A percentile compares a stretch with the other conserved stretches of the same genome.
Evolutionary conservation across 768 basidiomycete species (phyloP).

Genomic region (Boletus barrowsii): DNA sequence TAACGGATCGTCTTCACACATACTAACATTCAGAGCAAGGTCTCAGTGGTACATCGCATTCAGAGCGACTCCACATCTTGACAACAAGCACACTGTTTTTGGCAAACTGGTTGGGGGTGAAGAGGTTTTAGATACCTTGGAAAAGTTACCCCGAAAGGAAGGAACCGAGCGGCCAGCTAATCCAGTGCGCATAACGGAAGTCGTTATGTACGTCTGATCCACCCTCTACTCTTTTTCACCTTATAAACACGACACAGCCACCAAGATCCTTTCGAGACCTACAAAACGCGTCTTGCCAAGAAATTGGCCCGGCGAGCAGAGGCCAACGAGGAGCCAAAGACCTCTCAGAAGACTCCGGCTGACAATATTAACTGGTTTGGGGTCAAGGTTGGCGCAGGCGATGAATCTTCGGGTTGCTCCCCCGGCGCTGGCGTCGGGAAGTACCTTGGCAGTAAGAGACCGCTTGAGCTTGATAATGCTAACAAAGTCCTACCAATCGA

Average conservation of each 20-base stretch:
- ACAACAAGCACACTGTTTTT: conserved; percentile 95
- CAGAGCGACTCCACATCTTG: conserved; percentile 75
- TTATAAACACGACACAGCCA: conserved; percentile 46
- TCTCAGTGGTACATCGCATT: conserved; percentile 96
- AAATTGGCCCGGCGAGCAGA: conserved; percentile 53
- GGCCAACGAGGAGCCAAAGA: conserved; percentile 30
- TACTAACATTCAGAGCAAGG: conserved; percentile 35
- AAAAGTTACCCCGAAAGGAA: conserved; percentile 74
- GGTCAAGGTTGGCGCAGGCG: conserved; percentile 62
- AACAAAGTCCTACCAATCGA: conserved; percentile 26
- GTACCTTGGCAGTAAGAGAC: conserved; percentile 62
- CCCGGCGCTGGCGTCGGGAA: conserved; percentile 63
- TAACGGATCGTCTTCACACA: not conserved
- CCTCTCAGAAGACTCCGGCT: conserved; percentile 52
- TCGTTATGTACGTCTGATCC: conserved; percentile 66
- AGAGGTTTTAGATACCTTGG: conserved; percentile 81
- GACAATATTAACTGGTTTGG: conserved; percentile 87
- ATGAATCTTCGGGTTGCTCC: conserved; percentile 32
- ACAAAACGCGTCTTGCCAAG: conserved; percentile 78
- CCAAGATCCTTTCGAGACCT: conserved; percentile 94
- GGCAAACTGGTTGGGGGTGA: conserved; percentile 97
- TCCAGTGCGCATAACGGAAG: conserved; percentile 78
- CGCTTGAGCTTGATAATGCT: conserved; percentile 29
- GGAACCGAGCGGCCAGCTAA: conserved; percentile 87
- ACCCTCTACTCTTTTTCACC: not conserved